A percentile compares a stretch with the other conserved stretches of the same genome.
Evolutionary conservation across 2,329 filamentous ascomycete species (phyloP).

Genomic region (Rutstroemia sp.): DNA sequence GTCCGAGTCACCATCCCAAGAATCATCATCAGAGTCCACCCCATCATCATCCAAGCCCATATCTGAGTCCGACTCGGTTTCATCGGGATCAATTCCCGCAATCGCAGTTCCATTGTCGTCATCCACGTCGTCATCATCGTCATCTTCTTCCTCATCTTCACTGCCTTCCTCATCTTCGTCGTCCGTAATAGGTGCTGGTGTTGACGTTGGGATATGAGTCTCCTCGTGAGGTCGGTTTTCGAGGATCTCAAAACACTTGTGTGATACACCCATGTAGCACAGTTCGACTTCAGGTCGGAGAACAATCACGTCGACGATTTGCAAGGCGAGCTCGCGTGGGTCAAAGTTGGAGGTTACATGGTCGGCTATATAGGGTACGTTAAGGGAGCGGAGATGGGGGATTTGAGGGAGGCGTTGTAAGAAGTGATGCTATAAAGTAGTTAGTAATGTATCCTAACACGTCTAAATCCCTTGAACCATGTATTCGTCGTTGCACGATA

Average conservation of each 20-base stretch:
- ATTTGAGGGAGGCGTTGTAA: slow-evolving; percentile 66
- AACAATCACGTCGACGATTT: slow-evolving; percentile 71
- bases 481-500: background rate
- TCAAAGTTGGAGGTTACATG: slow-evolving; percentile 49
- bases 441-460: background rate
- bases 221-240: slow-evolving; percentile 50
- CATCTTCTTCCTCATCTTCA: slow-evolving; percentile 41
- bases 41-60: slow-evolving; percentile 30
- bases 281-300: slow-evolving; percentile 69
- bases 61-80: slow-evolving; percentile 32
- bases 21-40: slow-evolving; percentile 40
- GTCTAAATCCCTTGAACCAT: background rate
- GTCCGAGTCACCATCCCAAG: slow-evolving; percentile 41
- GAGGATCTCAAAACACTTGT: slow-evolving; percentile 75
- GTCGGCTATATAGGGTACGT: slow-evolving; percentile 61
- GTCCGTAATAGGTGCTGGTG: slow-evolving; percentile 33
- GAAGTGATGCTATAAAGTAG: slow-evolving; percentile 58
- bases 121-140: slow-evolving; percentile 36
- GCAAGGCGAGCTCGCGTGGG: slow-evolving; percentile 63
- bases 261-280: slow-evolving; percentile 68
- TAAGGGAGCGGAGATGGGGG: slow-evolving; percentile 61
- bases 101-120: slow-evolving; percentile 30
- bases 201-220: slow-evolving; percentile 26
- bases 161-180: slow-evolving; percentile 39
- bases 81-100: slow-evolving; percentile 29